These are phyloP conservation scores for Sordariomycetes sp. DNA, from an alignment of 2,329 filamentous ascomycete species.

Conservation along the genomic window DNA sequence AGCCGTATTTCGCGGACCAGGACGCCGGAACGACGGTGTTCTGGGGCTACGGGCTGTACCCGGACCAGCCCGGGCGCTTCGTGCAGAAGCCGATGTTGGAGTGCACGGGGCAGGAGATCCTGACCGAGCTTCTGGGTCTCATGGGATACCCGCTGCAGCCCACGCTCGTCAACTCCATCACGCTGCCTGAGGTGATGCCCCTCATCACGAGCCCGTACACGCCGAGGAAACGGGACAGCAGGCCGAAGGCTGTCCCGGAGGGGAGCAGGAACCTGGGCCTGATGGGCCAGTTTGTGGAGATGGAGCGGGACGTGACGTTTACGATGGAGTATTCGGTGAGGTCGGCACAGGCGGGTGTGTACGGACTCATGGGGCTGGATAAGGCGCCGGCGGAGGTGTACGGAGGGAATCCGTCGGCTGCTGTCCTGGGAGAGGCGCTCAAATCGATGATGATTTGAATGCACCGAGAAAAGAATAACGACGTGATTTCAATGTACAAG, in stretches of 20 bases:
- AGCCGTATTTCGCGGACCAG: constrained; percentile 28
- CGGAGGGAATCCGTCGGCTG: constrained; percentile 10
- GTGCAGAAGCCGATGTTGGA: constrained; percentile 26
- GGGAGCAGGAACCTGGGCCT: constrained; percentile 24
- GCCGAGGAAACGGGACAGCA: constrained; percentile 20
- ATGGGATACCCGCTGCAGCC: constrained; percentile 18
- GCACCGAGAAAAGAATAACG: background rate
- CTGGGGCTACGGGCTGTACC: constrained; percentile 29
- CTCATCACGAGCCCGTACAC: constrained; percentile 25
- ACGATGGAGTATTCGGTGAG: constrained; percentile 21
- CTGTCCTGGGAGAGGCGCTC: constrained; percentile 9
- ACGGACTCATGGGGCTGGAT: constrained; percentile 12
- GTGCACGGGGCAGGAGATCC: constrained; percentile 27
- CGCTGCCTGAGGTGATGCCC: constrained; percentile 25
- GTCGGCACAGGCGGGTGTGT: constrained; percentile 23
- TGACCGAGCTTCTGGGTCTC: constrained; percentile 24
- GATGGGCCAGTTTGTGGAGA: constrained; percentile 29
- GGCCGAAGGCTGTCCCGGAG: constrained; percentile 24
- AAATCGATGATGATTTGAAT: constrained; percentile 9
- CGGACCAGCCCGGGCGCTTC: constrained; percentile 20
- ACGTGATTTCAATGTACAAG: background rate
- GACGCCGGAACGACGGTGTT: constrained; percentile 19
- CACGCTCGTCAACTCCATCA: constrained; percentile 11
- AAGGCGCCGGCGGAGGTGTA: constrained; percentile 16
- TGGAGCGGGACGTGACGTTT: constrained; percentile 21